Evolutionary conservation across 129 eudicot species (phyloP).

Genomic region (Erigeron canadensis): DNA sequence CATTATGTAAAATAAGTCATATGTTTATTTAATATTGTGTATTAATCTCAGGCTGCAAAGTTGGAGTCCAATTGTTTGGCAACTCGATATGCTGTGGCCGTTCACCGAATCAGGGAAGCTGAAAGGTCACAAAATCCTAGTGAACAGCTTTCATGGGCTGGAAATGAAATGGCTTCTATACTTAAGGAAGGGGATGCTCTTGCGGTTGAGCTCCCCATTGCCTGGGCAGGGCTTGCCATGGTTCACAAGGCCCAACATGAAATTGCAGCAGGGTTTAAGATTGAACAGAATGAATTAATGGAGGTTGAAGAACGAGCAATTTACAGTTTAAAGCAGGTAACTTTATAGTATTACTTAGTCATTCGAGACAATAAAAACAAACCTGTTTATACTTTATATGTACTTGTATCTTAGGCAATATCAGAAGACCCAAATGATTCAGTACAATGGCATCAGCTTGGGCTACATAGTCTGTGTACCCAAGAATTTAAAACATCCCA

Average conservation of each 20-base stretch:
- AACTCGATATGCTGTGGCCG: conserved; percentile 85
- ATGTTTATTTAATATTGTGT: conserved; percentile 4
- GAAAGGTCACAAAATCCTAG: conserved; percentile 92
- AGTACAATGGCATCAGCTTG: conserved; percentile 93
- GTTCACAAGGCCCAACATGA: conserved; percentile 96
- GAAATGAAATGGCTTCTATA: conserved; percentile 95
- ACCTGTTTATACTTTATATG: neutral
- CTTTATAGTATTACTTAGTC: neutral
- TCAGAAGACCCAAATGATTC: conserved; percentile 90
- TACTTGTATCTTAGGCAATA: conserved; percentile 59
- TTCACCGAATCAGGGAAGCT: conserved; percentile 86
- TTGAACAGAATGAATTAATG: conserved; percentile 63
- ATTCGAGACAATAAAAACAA: neutral
- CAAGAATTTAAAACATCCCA: conserved; percentile 76
- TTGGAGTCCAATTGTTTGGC: conserved; percentile 95
- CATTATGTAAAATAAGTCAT: conserved; percentile 2
- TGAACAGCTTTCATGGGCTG: conserved; percentile 97
- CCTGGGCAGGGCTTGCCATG: conserved; percentile 96
- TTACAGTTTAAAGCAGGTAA: conserved; percentile 80
- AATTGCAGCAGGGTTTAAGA: conserved; percentile 82
- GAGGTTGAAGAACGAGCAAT: conserved; percentile 85
- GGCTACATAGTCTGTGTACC: conserved; percentile 84
- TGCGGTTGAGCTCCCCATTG: conserved; percentile 69
- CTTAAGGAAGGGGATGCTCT: conserved; percentile 80
- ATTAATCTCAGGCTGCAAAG: conserved; percentile 72